Evolutionary conservation across 768 basidiomycete species (phyloP), one percentile per base, ranked within the genome.

Genomic region (Psilocybe cubensis): DNA sequence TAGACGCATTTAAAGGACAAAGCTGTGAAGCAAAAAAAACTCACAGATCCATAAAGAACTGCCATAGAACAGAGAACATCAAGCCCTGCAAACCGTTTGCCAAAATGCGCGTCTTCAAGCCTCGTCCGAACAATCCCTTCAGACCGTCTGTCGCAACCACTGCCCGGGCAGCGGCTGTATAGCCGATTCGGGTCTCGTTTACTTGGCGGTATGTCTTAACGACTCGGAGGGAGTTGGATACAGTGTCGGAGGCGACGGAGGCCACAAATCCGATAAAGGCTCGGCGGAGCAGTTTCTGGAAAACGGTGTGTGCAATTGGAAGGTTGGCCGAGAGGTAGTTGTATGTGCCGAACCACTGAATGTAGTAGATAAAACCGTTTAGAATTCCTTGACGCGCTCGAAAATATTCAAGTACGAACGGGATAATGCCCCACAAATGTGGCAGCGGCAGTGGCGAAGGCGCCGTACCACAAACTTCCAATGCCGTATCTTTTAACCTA

Each of bases 131-230:
- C 25, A 98, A 73, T 4, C 94, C 95, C 20, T 68, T 66, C n/a
- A 87, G 53, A 10, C 95, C 96, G 62, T 97, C 95, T 0, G 75
- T 72, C 1, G 81, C 81, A 33, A 97, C 76, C 45, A 98, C 90
- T 4, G 83, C 85, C 46, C 81, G 81, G 0, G 92, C 94, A 0
- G 94, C 92, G 50, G 87, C 84, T 3, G 79, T 54, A 69, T 98
- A 98, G 1, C 88, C 84, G 14, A 98, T 88, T 27, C 85, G 82
- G 4, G 84, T 84, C 58, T 89, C 87, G 67, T 94, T 85, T 28
- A 96, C 94, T 70, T 98, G 96, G 14, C 96, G 79, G 73, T 97
- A 98, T 0, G 96, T 98, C 81, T 98, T 98, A 68, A 98, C 74
- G 2, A 98, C 96, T 18, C 94, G 84, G 1, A 98, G 76, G 4